Evolutionary conservation across 2,329 filamentous ascomycete species (phyloP).

Genomic region (Emmonsiellopsis sp.): DNA sequence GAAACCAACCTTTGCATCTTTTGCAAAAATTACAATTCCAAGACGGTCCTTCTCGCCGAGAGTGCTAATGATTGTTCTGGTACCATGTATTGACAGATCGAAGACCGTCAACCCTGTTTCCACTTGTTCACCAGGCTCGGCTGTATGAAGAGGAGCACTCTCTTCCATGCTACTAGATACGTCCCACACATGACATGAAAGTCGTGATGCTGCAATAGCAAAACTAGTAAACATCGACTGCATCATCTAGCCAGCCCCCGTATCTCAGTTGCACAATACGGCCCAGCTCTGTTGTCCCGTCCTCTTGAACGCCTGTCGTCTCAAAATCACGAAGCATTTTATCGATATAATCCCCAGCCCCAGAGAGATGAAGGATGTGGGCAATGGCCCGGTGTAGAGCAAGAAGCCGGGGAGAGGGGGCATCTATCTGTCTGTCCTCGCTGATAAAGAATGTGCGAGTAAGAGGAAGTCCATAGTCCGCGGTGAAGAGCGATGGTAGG

Average conservation of each 20-base stretch:
- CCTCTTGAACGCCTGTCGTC: not conserved
- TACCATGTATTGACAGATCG: conserved; percentile 53
- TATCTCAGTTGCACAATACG: not conserved
- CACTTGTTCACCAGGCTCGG: conserved; percentile 27
- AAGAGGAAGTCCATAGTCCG: conserved; percentile 8
- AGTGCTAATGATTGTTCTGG: conserved; percentile 49
- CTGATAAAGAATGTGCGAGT: conserved; percentile 13
- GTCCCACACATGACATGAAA: too few relatives aligned
- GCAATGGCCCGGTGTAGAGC: conserved; percentile 18
- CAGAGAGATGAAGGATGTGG: conserved; percentile 16
- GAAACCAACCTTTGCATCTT: conserved; percentile 24
- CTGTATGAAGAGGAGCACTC: conserved; percentile 39
- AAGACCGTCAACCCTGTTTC: conserved; percentile 46
- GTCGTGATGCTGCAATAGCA: too few relatives aligned
- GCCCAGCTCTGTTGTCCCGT: not conserved
- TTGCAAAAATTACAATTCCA: conserved; percentile 49
- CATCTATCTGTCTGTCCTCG: conserved; percentile 20
- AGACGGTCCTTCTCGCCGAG: conserved; percentile 47
- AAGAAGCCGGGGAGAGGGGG: conserved; percentile 19
- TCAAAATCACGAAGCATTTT: conserved; percentile 15
- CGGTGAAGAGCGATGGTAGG: conserved; percentile 6
- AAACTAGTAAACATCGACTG: not conserved
- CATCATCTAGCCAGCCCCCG: not conserved
- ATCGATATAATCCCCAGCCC: conserved; percentile 16
- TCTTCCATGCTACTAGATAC: conserved; percentile 49